A percentile compares a stretch with the other conserved stretches of the same genome.
phyloP scores from a whole-genome alignment of 345 rosid genomes.

The Eucalyptus sideroxylon region DNA sequence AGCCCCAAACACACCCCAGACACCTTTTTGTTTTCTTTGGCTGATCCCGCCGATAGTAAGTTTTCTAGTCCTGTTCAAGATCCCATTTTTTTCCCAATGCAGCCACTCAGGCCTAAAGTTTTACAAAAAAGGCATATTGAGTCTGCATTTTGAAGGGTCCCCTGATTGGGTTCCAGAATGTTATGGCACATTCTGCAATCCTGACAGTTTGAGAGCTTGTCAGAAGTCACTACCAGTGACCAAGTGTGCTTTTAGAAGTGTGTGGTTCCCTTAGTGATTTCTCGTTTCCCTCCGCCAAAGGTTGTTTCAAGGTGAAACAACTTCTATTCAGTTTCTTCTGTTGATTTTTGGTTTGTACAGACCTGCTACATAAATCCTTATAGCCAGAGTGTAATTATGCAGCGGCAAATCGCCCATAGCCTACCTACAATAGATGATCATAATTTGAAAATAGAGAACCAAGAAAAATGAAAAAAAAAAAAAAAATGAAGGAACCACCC shows the following conservation, averaged over 20 bases:
- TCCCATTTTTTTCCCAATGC: constrained; percentile 30
- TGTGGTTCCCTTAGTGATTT: constrained; percentile 25
- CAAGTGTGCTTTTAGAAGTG: constrained; percentile 26
- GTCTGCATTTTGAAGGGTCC: constrained; percentile 46
- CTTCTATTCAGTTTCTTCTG: constrained; percentile 15
- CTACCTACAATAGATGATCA: not conserved
- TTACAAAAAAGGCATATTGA: constrained; percentile 42
- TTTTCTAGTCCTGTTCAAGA: not conserved
- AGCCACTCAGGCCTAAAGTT: constrained; percentile 74
- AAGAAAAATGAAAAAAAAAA: not conserved
- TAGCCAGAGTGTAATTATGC: constrained; percentile 46
- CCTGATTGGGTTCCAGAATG: constrained; percentile 36
- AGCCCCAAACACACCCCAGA: constrained; percentile 14
- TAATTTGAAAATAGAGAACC: not conserved
- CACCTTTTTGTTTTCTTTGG: not conserved
- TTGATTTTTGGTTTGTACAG: constrained; percentile 51
- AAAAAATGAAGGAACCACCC: constrained; percentile 36
- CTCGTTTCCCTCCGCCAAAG: constrained; percentile 12
- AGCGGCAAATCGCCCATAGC: constrained; percentile 50
- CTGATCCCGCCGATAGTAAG: not conserved
- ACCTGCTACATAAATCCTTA: constrained; percentile 15
- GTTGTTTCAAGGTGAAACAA: not conserved
- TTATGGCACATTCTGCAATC: constrained; percentile 61
- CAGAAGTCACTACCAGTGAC: not conserved
- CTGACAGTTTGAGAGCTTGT: not conserved